Base-by-base conservation (phyloP, 1,284 basidiomycete genomes). In the Blastosporella zonata region DNA sequence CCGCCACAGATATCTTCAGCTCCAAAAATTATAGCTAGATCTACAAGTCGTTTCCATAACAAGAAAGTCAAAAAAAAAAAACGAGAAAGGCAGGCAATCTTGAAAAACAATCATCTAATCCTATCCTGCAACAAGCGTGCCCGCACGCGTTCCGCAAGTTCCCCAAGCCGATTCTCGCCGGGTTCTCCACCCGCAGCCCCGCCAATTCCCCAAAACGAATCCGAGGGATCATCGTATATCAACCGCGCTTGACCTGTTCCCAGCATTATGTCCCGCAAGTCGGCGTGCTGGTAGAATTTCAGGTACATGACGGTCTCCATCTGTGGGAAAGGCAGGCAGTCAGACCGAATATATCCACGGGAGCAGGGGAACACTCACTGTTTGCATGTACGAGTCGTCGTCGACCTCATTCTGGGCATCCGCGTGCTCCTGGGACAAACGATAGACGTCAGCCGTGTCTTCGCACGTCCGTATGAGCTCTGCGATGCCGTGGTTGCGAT, bases 251-350 rank as follows among this genome's bases (percentile, higher is more conserved):
- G 49, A 1, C 71, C 75, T 2, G 83, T 84, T 27, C 63, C 56
- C 20, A 82, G 58, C 3, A 87, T 68, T 52, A 76, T 56, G 21
- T 52, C 44, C 15, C 75, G 68, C 43, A 85, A 58, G 6, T 68
- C 59, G 1, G 70, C 66, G 59, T 87, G 79, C 64, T 86, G 84
- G 37, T 70, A 69, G 59, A 87, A 80, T 58, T 87, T 87, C 49
- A 70, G 55, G 53, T 75, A 74, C 50, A 85, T 57, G 21, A 80
- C 82, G 2, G 81, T 76, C 44, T 82, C 77, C 73, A 84, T 74
- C 83, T 85, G 48, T 31, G 41, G 5, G 21, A 9, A 33, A 23
- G n/a, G n/a, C 29, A 8, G 10, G 34, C 13, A 46, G 34, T 23
- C 43, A n/a, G 13, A 17, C 31, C 6, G 46, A 5, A 13, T 27